These are phyloP conservation scores for Exophiala sp. DNA, from an alignment of 2,329 filamentous ascomycete species.

Conservation along the genomic window DNA sequence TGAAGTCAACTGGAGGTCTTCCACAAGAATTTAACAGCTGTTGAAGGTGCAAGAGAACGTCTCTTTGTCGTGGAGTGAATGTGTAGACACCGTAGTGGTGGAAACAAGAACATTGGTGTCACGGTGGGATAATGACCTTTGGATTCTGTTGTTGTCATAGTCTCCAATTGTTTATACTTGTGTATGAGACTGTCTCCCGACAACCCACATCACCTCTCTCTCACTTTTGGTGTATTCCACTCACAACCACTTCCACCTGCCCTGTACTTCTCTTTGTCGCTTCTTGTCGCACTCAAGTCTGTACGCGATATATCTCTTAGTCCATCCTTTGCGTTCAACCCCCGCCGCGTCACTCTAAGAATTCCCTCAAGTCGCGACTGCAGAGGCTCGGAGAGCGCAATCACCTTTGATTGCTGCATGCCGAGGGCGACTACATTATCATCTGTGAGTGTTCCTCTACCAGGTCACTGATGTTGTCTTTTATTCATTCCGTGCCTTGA, in stretches of 20 bases:
- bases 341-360: background rate
- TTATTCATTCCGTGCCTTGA: background rate
- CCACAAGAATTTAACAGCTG: background rate
- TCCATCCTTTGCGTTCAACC: background rate
- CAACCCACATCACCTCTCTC: background rate
- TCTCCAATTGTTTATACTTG: background rate
- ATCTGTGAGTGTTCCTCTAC: background rate
- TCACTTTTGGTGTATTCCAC: background rate
- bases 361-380: slow-evolving; percentile 1
- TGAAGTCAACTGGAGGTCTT: background rate
- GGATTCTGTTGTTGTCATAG: background rate
- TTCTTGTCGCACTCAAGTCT: background rate
- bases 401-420: background rate
- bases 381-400: background rate
- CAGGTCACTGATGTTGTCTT: background rate
- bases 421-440: background rate
- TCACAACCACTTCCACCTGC: background rate
- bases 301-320: background rate
- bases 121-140: background rate
- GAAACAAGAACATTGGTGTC: background rate
- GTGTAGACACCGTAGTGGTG: background rate
- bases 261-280: background rate
- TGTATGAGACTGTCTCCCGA: background rate
- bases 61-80: background rate
- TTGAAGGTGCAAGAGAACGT: background rate